Evolutionary conservation across 805 yeast genomes (phyloP).

Genomic region (Lipomyces yamadae): DNA sequence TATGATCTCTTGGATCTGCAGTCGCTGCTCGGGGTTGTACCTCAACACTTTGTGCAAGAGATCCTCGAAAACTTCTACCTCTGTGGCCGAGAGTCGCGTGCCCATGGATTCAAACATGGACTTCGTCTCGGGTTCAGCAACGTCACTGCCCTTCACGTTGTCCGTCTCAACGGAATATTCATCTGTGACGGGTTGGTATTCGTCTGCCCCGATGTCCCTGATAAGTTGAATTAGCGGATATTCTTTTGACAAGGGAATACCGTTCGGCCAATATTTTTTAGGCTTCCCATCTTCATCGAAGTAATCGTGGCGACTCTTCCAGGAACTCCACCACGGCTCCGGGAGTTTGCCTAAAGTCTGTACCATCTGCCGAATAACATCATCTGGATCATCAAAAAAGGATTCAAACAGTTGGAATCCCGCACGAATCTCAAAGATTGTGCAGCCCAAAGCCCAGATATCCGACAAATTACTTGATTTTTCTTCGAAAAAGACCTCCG

Average conservation of each 20-base stretch:
- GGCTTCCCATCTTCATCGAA: slow-evolving; percentile 4
- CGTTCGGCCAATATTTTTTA: not conserved
- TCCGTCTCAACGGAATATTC: not conserved
- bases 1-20: not conserved
- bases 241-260: not conserved
- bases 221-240: not conserved
- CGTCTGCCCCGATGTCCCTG: not conserved
- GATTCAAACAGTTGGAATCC: not conserved
- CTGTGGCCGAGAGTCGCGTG: not conserved
- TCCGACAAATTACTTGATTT: not conserved
- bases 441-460: slow-evolving; percentile 8
- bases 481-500: slow-evolving; percentile 1
- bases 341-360: slow-evolving; percentile 1
- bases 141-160: not conserved
- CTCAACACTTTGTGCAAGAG: not conserved
- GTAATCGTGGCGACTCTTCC: not conserved
- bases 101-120: not conserved
- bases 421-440: slow-evolving; percentile 1
- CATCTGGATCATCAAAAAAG: slow-evolving; percentile 1
- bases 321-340: slow-evolving; percentile 9
- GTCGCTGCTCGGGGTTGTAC: slow-evolving; percentile 1
- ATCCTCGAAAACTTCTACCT: slow-evolving; percentile 3
- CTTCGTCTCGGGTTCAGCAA: not conserved
- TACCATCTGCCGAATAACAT: slow-evolving; percentile 1
- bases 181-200: not conserved